A percentile compares a stretch with the other conserved stretches of the same genome.
Conservation (phyloP, 345 rosid genomes). For the Sisymbrium altissimum region DNA sequence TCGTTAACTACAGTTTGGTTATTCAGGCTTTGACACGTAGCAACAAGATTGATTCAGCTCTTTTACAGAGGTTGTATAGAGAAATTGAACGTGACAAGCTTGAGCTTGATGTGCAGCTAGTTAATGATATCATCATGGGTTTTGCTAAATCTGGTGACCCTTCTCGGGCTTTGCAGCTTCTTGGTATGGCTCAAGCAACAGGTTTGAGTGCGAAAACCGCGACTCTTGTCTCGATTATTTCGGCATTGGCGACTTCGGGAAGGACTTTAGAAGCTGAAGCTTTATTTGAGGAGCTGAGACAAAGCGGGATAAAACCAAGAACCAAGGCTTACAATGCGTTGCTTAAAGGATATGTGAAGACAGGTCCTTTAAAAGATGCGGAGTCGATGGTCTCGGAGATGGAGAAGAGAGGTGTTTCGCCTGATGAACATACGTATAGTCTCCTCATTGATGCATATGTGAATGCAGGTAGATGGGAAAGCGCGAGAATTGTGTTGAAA, state of each 20-base stretch:
- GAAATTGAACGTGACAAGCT: constrained; percentile 73
- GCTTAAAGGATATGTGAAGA: constrained; percentile 78
- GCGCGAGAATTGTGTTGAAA: constrained; percentile 84
- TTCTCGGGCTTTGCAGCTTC: constrained; percentile 56
- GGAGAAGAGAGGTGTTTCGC: constrained; percentile 81
- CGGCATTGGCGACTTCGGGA: constrained; percentile 59
- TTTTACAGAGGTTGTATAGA: constrained; percentile 59
- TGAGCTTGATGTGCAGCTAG: constrained; percentile 74
- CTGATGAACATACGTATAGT: constrained; percentile 86
- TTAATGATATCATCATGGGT: constrained; percentile 74
- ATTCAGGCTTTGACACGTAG: constrained; percentile 64
- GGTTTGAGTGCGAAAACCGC: constrained; percentile 66
- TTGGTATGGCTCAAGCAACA: constrained; percentile 65
- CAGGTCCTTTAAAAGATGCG: constrained; percentile 68
- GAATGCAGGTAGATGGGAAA: constrained; percentile 93
- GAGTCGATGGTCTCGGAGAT: constrained; percentile 81
- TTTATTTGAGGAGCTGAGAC: constrained; percentile 87
- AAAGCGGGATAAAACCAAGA: constrained; percentile 65
- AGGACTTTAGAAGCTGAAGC: constrained; percentile 87
- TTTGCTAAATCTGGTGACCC: constrained; percentile 86
- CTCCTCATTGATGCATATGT: constrained; percentile 83
- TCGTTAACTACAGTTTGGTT: constrained; percentile 78
- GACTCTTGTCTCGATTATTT: constrained; percentile 60
- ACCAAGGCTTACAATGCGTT: constrained; percentile 84
- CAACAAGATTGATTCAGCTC: constrained; percentile 61